Base-by-base conservation (phyloP, 306 rosid species). In the Mucuna pruriens region DNA sequence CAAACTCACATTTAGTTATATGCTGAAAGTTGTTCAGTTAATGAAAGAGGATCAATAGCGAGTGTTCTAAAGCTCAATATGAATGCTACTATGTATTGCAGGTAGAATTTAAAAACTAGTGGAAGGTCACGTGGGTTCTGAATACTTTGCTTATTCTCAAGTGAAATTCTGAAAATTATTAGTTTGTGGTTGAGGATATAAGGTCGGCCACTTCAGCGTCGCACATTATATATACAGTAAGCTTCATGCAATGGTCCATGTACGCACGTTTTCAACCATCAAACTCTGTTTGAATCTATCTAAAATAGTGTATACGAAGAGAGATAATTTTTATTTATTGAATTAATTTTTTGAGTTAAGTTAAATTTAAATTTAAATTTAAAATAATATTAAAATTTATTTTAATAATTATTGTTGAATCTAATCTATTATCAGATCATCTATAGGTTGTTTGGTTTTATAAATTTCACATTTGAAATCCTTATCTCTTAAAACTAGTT, bases 181-280 rank as follows among this genome's bases (percentile, higher is more conserved):
- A 31, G 52, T 25, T 33, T 71, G 80, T 63, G 80, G 69, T 29
- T 40, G 26, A 69, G 45, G 67, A 29, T 44, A 44, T 23, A 12
- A 73, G 82, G 54, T 81, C 76, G 63, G 75, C 69, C 84, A 63
- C 38, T 19, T 9, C 33, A 6, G 4, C 26, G 75, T 5, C 11
- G 15, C 54, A 60, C 10, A 9, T 1, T 23, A 26, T 44, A 7
- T n/a, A 48, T 1, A 11, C 25, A 16, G 44, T 9, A 48, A 77
- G 40, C 19, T 49, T 22, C 49, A 64, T 64, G 46, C 74, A 51
- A 67, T 54, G 82, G 76, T 68, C 82, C 57, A 54, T 39, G 15
- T 9, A 44, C 25, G 38, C 31, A 36, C 2, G 15, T 22, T 72
- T 40, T 75, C 71, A 54, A 12, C 33, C 61, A 25, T 68, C 13